Conservation (phyloP, 805 yeast genomes). For the Saturnispora mendoncae region DNA sequence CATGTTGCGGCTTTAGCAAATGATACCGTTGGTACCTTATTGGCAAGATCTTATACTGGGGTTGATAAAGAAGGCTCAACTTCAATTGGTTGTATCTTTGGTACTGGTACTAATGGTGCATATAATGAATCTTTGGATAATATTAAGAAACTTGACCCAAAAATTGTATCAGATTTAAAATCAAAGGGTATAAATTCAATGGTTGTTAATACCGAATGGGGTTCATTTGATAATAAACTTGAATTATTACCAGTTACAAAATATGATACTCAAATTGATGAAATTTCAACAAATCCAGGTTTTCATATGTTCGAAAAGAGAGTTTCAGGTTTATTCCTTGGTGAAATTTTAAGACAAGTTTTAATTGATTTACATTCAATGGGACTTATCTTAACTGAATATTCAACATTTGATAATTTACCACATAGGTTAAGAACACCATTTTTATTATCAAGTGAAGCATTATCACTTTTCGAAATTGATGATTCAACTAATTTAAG, state of each 20-base stretch:
- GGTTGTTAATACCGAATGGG: slow-evolving; percentile 97
- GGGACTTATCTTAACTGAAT: slow-evolving; percentile 52
- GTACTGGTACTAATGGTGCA: slow-evolving; percentile 98
- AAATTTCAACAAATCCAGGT: slow-evolving; percentile 68
- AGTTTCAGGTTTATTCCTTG: slow-evolving; percentile 86
- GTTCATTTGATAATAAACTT: slow-evolving; percentile 85
- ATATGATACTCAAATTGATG: slow-evolving; percentile 68
- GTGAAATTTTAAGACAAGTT: slow-evolving; percentile 75
- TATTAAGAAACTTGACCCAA: slow-evolving; percentile 63
- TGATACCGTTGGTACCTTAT: slow-evolving; percentile 91
- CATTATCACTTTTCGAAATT: slow-evolving; percentile 76
- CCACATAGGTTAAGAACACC: slow-evolving; percentile 66
- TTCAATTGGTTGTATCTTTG: slow-evolving; percentile 83
- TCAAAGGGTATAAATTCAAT: slow-evolving; percentile 49
- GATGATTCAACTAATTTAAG: slow-evolving; percentile 70
- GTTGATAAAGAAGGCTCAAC: slow-evolving; percentile 63
- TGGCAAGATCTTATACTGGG: slow-evolving; percentile 76
- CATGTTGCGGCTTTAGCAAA: slow-evolving; percentile 82
- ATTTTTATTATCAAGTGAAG: slow-evolving; percentile 73
- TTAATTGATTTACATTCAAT: slow-evolving; percentile 57
- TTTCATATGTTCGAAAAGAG: slow-evolving; percentile 90
- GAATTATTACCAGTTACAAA: slow-evolving; percentile 67
- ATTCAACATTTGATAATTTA: slow-evolving; percentile 32
- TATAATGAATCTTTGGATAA: slow-evolving; percentile 70
- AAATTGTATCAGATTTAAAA: slow-evolving; percentile 30